Evolutionary conservation across 225 moss, liverwort and hornwort genomes (phyloP).

Genomic region (Anthoceros angustus): DNA sequence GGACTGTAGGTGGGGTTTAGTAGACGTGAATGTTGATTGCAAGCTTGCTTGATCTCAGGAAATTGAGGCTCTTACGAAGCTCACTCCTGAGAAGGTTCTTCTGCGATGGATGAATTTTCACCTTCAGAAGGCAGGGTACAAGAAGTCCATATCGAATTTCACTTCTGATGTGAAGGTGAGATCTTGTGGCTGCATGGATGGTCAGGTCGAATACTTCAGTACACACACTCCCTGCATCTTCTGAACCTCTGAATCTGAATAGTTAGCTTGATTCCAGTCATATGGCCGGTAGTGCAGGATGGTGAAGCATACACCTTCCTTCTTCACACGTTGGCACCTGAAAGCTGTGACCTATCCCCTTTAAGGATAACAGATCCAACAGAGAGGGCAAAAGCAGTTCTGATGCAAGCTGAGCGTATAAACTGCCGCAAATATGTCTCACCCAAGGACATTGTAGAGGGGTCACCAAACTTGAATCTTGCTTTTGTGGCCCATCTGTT

Average conservation of each 20-base stretch:
- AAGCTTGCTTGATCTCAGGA: slow-evolving; percentile 37
- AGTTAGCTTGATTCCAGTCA: neutral
- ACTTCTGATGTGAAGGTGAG: slow-evolving; percentile 76
- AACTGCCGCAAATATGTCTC: slow-evolving; percentile 80
- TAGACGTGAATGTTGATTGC: slow-evolving; percentile 1
- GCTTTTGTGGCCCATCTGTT: slow-evolving; percentile 94
- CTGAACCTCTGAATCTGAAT: neutral
- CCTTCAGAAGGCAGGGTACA: slow-evolving; percentile 73
- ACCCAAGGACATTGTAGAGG: slow-evolving; percentile 74
- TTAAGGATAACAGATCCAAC: slow-evolving; percentile 45
- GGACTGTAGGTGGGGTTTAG: neutral
- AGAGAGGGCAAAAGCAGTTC: slow-evolving; percentile 81
- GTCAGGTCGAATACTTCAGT: neutral
- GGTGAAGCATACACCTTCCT: slow-evolving; percentile 61
- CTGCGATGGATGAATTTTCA: slow-evolving; percentile 97
- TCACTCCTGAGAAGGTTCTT: slow-evolving; percentile 87
- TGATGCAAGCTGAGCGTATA: slow-evolving; percentile 81
- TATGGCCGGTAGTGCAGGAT: slow-evolving; percentile 35
- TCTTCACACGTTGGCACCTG: slow-evolving; percentile 68
- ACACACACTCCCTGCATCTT: neutral
- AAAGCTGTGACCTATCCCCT: slow-evolving; percentile 64
- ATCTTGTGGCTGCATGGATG: neutral
- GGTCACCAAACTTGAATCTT: slow-evolving; percentile 87
- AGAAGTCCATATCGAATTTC: slow-evolving; percentile 60
- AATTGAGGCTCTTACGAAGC: slow-evolving; percentile 78